Base-by-base conservation (phyloP, 192 early-diverging fungal genomes). In the Umbelopsis isabellina region DNA sequence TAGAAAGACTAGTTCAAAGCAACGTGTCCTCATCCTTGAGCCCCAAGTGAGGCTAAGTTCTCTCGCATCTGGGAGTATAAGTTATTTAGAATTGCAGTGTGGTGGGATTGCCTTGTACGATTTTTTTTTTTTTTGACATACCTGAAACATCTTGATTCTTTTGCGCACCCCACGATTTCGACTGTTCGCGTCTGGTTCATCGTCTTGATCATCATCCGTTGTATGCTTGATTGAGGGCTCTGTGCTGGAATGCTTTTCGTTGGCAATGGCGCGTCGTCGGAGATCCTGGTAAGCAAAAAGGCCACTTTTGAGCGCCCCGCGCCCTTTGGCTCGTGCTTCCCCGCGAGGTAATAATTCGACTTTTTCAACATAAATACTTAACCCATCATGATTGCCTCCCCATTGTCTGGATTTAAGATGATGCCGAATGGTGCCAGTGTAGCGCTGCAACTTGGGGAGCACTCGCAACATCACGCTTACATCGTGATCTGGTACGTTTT, bases 361-460 rank as follows among this genome's bases (percentile, higher is more conserved):
- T 8, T 73, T 79, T 46, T 89, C 86, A 20, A 94, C 82, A 69
- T 78, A 80, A 9, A 92, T 75, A 69, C 90, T 92, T 48, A 91
- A 85, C 9, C 93, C 93, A 74, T 92, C 88, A 79, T 94, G 93
- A 33, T 83, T 79, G 2, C 82, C 78, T 9, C 81, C 87, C 93
- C 93, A 94, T 16, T 84, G 86, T 23, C 89, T 75, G 48, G 87
- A 89, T 37, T 86, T 82, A 13, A 86, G 73, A 23, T 82, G 69
- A 75, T 87, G 48, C 21, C 81, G 83, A n/a, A 85, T 70, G 0
- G 86, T 88, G 9, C 89, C 89, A 23, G 87, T 84, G 78, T 95
- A 95, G 11, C 80, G 78, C 18, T 79, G 75, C 13, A 95, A 79
- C 23, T 87, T 88, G 0, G 94, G 94, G 1, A 93, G 71, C 1